phyloP scores from a whole-genome alignment of 352 stramenopile species.

The Pelagophyceae sp. region DNA sequence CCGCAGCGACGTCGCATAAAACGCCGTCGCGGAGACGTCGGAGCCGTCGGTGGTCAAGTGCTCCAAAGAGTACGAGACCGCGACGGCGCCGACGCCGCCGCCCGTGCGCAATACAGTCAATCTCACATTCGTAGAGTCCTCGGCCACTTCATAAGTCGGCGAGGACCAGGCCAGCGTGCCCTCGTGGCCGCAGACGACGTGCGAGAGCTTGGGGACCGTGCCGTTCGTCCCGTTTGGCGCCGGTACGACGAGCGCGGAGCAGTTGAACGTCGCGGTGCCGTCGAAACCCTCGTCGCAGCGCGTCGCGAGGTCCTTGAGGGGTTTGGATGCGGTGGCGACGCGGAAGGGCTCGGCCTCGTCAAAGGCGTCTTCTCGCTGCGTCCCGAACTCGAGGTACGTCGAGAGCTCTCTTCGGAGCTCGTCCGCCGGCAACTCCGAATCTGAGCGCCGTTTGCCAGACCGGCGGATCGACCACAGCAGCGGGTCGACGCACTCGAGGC shows the following conservation, averaged over 20 bases:
- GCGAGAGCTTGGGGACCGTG: constrained; percentile 29
- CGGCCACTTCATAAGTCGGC: constrained; percentile 64
- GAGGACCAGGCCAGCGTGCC: constrained; percentile 75
- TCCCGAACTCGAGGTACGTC: constrained; percentile 75
- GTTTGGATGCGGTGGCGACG: constrained; percentile 35
- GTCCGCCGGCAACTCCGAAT: constrained; percentile 65
- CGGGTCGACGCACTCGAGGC: constrained; percentile 74
- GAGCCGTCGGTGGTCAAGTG: constrained; percentile 58
- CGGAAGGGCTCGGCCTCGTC: constrained; percentile 76
- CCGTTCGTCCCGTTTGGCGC: no score
- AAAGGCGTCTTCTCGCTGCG: constrained; percentile 70
- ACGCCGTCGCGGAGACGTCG: constrained; percentile 68
- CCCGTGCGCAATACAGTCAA: constrained; percentile 70
- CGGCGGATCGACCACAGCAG: constrained; percentile 76
- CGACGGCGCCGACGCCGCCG: constrained; percentile 62
- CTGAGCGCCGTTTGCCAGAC: constrained; percentile 64
- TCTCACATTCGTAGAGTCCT: constrained; percentile 57
- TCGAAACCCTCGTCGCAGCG: constrained; percentile 45
- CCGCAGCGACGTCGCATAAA: constrained; percentile 56
- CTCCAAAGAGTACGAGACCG: constrained; percentile 65
- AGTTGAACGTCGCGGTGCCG: neutral
- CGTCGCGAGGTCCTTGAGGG: constrained; percentile 18
- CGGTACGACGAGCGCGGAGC: neutral
- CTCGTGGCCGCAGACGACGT: constrained; percentile 75
- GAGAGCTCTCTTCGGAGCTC: constrained; percentile 76